Evolutionary conservation across 139 green algal species (phyloP).

Genomic region (Auxenochlorella pyrenoidosa): DNA sequence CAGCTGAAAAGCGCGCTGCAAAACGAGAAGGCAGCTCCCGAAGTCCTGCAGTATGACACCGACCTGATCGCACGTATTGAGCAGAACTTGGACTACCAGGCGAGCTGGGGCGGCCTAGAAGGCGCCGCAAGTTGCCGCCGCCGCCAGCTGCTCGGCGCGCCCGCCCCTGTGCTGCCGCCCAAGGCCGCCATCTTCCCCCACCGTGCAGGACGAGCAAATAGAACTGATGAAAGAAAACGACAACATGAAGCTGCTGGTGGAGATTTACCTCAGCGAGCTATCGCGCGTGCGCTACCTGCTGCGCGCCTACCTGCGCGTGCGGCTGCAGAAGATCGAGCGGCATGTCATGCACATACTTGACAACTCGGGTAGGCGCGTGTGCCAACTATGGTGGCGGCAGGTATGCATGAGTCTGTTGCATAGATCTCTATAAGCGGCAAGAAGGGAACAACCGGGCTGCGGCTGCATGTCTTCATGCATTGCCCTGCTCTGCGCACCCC

Average conservation of each 20-base stretch:
- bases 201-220: slow-evolving; percentile 39
- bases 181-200: neutral
- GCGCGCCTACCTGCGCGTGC: slow-evolving; percentile 50
- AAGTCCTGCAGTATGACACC: slow-evolving; percentile 55
- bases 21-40: slow-evolving; percentile 61
- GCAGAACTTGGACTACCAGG: slow-evolving; percentile 54
- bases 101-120: neutral
- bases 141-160: neutral
- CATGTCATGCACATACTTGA: slow-evolving; percentile 60
- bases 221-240: slow-evolving; percentile 23
- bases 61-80: slow-evolving; percentile 53
- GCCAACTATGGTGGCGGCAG: too few species aligned
- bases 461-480: neutral
- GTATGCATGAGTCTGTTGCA: too few species aligned
- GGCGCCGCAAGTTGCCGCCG: neutral
- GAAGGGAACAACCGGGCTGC: too few species aligned
- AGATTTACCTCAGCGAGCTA: slow-evolving; percentile 51
- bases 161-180: neutral
- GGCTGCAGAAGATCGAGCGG: slow-evolving; percentile 59
- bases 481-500: too few species aligned
- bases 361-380: slow-evolving; percentile 28
- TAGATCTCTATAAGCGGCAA: too few species aligned
- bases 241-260: slow-evolving; percentile 42
- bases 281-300: slow-evolving; percentile 55
- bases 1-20: slow-evolving; percentile 46